Conservation (phyloP, 139 green algal species). For the Tetraselmis chui region DNA sequence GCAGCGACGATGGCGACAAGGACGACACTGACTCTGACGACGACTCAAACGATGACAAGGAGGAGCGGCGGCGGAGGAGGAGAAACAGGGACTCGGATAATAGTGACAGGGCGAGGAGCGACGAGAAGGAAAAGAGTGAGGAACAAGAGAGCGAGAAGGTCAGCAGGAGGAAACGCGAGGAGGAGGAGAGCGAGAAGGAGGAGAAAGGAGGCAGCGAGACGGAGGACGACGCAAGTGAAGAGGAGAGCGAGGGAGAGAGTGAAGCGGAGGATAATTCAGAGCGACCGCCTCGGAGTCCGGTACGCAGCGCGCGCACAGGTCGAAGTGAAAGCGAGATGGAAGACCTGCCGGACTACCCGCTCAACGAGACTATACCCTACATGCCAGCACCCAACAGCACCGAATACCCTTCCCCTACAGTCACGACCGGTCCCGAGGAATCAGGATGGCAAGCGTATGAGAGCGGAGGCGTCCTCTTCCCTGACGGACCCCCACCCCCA, state of each 20-base stretch:
- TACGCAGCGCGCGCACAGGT: background rate
- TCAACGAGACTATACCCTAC: background rate
- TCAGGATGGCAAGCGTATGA: background rate
- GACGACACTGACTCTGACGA: background rate
- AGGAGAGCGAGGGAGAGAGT: background rate
- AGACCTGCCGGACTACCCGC: background rate
- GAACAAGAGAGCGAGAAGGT: background rate
- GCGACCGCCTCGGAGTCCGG: background rate
- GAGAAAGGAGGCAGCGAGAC: background rate
- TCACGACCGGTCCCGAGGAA: too few species aligned
- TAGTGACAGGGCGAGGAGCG: too few species aligned
- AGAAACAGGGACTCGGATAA: too few species aligned
- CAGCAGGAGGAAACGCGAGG: background rate
- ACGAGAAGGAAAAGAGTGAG: too few species aligned
- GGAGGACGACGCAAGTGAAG: background rate
- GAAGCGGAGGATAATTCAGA: background rate
- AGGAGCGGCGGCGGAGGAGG: too few species aligned
- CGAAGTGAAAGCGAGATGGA: background rate
- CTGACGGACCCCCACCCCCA: too few species aligned
- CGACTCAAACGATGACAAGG: background rate
- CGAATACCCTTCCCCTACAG: too few species aligned
- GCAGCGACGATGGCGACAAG: background rate
- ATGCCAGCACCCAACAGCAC: too few species aligned
- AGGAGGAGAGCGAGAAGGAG: background rate
- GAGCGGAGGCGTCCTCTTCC: too few species aligned